phyloP scores from a whole-genome alignment of 495 filamentous ascomycete genomes.

The Penicillium steckii region DNA sequence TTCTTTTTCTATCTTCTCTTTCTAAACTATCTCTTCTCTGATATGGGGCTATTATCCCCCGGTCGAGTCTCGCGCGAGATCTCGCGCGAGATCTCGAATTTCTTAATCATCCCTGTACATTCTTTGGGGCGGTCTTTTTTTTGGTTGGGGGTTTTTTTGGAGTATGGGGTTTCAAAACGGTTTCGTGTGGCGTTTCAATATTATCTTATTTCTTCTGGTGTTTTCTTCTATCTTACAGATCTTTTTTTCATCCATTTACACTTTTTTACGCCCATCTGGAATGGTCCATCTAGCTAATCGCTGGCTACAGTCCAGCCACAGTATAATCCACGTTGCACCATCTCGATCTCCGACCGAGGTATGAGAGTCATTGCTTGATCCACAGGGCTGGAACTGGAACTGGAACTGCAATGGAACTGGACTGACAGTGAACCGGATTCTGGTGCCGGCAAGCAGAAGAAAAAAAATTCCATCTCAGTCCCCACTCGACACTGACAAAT shows the following conservation, averaged over 20 bases:
- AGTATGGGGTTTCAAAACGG: conserved; percentile 1
- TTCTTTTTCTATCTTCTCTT: conserved; percentile 1
- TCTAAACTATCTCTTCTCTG: conserved; percentile 1
- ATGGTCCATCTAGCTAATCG: too few relatives aligned
- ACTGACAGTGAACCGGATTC: conserved; percentile 6
- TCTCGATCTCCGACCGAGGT: too few relatives aligned
- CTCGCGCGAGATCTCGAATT: conserved; percentile 3
- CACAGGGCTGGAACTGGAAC: conserved; percentile 2
- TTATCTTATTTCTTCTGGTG: background rate
- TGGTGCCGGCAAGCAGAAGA: conserved; percentile 10
- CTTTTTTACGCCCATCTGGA: too few relatives aligned
- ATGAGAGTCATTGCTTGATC: background rate
- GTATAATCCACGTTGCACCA: too few relatives aligned
- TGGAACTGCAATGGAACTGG: too few relatives aligned
- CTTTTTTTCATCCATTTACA: background rate
- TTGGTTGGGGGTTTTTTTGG: background rate
- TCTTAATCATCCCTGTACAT: conserved; percentile 28
- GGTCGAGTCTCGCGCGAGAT: conserved; percentile 10
- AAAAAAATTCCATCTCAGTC: background rate
- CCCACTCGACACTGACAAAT: conserved; percentile 18
- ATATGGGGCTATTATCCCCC: conserved; percentile 20
- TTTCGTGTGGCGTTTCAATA: background rate
- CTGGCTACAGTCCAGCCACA: too few relatives aligned
- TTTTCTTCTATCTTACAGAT: conserved; percentile 2
- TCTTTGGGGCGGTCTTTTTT: conserved; percentile 8